These are phyloP conservation scores for Silene noctiflora DNA, from an alignment of 179 eudicot genomes.

Conservation along the genomic window DNA sequence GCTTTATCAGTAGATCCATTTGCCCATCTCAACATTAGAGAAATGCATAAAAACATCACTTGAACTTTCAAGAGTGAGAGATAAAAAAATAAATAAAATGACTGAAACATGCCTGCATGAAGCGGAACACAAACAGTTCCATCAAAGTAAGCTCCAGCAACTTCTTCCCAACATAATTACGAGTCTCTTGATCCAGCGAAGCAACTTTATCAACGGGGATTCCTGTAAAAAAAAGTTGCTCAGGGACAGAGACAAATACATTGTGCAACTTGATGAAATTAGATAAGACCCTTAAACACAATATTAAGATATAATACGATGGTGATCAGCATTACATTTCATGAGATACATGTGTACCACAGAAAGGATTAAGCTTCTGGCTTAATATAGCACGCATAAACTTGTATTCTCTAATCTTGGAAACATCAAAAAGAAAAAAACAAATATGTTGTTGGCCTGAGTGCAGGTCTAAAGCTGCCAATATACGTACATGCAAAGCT, in stretches of 20 bases:
- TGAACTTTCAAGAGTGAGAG: neutral
- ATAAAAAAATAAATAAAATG: neutral
- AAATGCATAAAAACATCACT: neutral
- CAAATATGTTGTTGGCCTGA: neutral
- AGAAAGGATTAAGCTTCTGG: neutral
- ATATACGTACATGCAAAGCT: neutral
- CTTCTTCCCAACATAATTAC: conserved; percentile 79
- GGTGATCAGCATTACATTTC: neutral
- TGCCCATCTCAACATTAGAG: neutral
- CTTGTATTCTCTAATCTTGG: neutral
- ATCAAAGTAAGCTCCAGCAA: conserved; percentile 78
- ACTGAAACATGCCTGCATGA: conserved; percentile 71
- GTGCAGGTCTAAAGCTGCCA: neutral
- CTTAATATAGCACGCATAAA: neutral
- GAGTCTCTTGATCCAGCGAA: conserved; percentile 69
- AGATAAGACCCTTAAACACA: neutral
- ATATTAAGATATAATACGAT: neutral
- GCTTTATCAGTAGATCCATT: neutral
- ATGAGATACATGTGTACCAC: neutral
- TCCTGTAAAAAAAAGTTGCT: conserved; percentile 44
- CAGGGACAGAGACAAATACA: too few species aligned
- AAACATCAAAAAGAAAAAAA: neutral
- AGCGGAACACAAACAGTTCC: conserved; percentile 86
- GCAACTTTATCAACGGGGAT: conserved; percentile 86
- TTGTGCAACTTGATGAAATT: neutral